phyloP scores from a whole-genome alignment of 495 filamentous ascomycete genomes.

The Neurospora sp. region DNA sequence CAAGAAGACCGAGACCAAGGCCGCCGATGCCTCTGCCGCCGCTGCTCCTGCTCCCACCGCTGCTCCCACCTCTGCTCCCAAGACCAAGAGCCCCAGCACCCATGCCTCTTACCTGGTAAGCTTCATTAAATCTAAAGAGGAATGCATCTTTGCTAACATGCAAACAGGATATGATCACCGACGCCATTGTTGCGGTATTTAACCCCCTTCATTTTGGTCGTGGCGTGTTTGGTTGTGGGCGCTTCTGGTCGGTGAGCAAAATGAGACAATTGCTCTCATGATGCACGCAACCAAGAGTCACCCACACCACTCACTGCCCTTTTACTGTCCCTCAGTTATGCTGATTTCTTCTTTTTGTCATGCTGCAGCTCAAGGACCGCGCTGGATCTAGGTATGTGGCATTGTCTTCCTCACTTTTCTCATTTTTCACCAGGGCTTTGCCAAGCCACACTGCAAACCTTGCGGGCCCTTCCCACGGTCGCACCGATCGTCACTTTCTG shows the following conservation, averaged over 20 bases:
- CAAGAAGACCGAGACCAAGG: constrained; percentile 45
- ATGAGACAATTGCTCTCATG: constrained; percentile 13
- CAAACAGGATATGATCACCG: constrained; percentile 54
- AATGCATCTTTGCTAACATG: constrained; percentile 29
- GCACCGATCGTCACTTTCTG: background rate
- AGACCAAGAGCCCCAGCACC: constrained; percentile 27
- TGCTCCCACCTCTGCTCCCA: constrained; percentile 2
- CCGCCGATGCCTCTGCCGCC: background rate
- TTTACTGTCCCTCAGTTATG: constrained; percentile 7
- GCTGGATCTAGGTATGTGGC: constrained; percentile 51
- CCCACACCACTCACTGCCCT: background rate
- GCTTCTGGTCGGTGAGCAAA: constrained; percentile 8
- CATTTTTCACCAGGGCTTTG: constrained; percentile 4
- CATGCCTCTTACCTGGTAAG: constrained; percentile 50
- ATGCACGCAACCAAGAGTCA: constrained; percentile 8
- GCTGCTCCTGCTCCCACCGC: background rate
- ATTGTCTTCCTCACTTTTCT: background rate
- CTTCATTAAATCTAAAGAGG: constrained; percentile 15
- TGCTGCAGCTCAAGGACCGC: constrained; percentile 52
- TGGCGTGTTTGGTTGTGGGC: constrained; percentile 23
- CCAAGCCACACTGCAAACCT: background rate
- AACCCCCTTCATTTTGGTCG: constrained; percentile 27
- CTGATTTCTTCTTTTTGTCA: constrained; percentile 34
- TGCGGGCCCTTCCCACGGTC: background rate
- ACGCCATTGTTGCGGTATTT: constrained; percentile 56